Evolutionary conservation across 176 grass and related monocot species (phyloP).

Genomic region (Melocanna baccifera): DNA sequence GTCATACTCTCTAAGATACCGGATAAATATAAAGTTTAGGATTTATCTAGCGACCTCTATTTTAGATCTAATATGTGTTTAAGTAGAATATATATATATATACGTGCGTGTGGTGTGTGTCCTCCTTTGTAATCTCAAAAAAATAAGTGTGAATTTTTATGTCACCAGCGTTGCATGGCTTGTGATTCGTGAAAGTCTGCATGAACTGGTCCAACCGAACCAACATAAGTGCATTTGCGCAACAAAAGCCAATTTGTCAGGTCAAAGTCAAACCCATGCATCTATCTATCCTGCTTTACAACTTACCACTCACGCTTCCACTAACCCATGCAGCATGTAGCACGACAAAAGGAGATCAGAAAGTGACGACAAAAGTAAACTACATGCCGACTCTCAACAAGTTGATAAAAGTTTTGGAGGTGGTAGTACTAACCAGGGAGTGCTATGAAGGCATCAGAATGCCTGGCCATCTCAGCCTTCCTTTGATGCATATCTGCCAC

Average conservation of each 20-base stretch:
- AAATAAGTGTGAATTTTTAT: no score
- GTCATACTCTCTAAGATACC: no score
- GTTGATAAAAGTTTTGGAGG: constrained; percentile 9
- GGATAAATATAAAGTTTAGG: no score
- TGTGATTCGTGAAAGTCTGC: no score
- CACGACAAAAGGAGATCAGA: constrained; percentile 9
- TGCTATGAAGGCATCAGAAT: constrained; percentile 74
- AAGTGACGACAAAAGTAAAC: constrained; percentile 3
- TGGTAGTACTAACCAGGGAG: constrained; percentile 53
- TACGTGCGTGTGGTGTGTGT: no score
- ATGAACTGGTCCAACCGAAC: not conserved
- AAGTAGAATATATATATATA: no score
- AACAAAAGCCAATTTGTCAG: constrained; percentile 14
- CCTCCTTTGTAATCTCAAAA: no score
- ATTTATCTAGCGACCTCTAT: no score
- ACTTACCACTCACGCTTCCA: constrained; percentile 41
- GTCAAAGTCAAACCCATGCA: constrained; percentile 34
- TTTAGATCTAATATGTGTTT: no score
- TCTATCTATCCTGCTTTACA: constrained; percentile 9
- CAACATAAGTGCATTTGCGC: not conserved
- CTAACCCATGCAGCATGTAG: not conserved
- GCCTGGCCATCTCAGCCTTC: constrained; percentile 73
- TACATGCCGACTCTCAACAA: constrained; percentile 12
- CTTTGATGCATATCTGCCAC: constrained; percentile 71
- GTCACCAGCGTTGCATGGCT: no score